These are phyloP conservation scores for Magnolia changhungtana DNA, from an alignment of 164 flowering plant genomes.

Conservation along the genomic window DNA sequence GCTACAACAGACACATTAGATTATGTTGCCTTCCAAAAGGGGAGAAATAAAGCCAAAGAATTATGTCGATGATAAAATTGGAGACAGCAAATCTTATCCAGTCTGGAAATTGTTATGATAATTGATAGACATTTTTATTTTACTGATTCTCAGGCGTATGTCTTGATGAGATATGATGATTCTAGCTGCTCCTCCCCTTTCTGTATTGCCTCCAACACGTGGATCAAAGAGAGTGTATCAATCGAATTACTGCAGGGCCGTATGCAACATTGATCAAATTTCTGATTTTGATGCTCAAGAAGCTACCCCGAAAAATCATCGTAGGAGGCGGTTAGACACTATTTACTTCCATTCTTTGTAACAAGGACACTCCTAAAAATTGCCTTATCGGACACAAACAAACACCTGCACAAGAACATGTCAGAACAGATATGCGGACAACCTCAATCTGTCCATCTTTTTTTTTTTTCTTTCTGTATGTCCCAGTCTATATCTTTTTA, in stretches of 20 bases:
- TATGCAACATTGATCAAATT: conserved; percentile 6
- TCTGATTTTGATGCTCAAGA: not conserved
- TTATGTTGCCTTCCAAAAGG: too few relatives aligned
- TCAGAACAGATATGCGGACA: not conserved
- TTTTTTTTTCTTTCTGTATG: too few relatives aligned
- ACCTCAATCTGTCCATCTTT: not conserved
- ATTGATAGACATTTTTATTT: not conserved
- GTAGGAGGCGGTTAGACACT: conserved; percentile 19
- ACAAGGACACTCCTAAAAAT: not conserved
- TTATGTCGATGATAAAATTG: too few relatives aligned
- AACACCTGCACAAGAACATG: not conserved
- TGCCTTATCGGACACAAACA: not conserved
- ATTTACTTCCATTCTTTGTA: not conserved
- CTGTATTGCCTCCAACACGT: not conserved
- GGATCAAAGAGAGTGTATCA: not conserved
- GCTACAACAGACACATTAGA: too few relatives aligned
- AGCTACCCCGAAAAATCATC: not conserved
- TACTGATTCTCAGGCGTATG: not conserved
- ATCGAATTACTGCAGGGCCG: too few relatives aligned
- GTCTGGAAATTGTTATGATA: not conserved
- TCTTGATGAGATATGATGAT: conserved; percentile 3
- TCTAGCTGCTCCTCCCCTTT: not conserved
- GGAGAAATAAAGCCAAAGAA: too few relatives aligned
- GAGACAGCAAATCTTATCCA: too few relatives aligned
- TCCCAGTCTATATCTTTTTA: not conserved